Percentiles rank a stretch among this genome's conserved stretches.
Evolutionary conservation across 345 rosid genomes (phyloP).

Genomic region (Hibiscus tridactylites): DNA sequence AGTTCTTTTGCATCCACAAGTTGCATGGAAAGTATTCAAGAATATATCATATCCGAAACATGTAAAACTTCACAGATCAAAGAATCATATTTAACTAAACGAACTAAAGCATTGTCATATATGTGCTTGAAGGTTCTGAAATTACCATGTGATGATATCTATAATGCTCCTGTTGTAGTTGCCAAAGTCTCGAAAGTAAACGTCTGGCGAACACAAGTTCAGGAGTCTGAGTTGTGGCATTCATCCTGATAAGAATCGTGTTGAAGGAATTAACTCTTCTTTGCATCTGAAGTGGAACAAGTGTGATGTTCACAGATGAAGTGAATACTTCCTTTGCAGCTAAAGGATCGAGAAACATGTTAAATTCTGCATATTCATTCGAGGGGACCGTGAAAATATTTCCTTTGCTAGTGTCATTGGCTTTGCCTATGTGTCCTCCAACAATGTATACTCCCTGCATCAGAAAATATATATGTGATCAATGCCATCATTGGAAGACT

Average conservation of each 20-base stretch:
- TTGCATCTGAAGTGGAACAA: conserved; percentile 61
- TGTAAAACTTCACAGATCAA: not conserved
- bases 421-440: conserved; percentile 42
- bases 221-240: conserved; percentile 29
- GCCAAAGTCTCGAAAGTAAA: conserved; percentile 42
- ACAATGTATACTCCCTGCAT: conserved; percentile 63
- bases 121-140: not conserved
- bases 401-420: conserved; percentile 30
- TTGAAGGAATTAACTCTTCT: conserved; percentile 42
- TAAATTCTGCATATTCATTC: conserved; percentile 59
- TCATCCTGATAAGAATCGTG: conserved; percentile 23
- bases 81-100: not conserved
- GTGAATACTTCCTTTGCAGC: conserved; percentile 67
- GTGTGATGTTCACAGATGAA: conserved; percentile 53
- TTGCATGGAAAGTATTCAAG: not conserved
- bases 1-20: not conserved
- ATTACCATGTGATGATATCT: conserved; percentile 68
- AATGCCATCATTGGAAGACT: not conserved
- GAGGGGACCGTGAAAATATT: conserved; percentile 43
- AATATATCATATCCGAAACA: not conserved
- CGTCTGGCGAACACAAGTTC: conserved; percentile 44
- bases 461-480: conserved; percentile 7
- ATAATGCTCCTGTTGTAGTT: conserved; percentile 32
- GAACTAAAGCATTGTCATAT: not conserved
- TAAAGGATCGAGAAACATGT: conserved; percentile 79